Percentiles rank a stretch among this genome's conserved stretches.
Evolutionary conservation across 179 eudicot genomes (phyloP).

Genomic region (Kewa caespitosa): DNA sequence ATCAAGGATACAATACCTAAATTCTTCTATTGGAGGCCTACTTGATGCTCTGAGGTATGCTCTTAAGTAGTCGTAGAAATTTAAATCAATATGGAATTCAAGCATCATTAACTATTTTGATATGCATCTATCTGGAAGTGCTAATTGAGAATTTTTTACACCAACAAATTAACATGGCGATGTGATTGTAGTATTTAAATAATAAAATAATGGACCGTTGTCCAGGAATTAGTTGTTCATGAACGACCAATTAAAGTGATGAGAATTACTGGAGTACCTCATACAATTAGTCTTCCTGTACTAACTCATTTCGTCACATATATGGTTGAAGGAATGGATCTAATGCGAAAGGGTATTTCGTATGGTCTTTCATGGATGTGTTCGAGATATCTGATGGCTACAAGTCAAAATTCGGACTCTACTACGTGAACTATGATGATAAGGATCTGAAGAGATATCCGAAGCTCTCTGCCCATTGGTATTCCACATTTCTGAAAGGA

Average conservation of each 20-base stretch:
- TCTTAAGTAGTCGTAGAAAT: too few species aligned
- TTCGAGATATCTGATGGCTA: constrained; percentile 40
- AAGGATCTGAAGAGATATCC: constrained; percentile 41
- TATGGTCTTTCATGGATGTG: constrained; percentile 55
- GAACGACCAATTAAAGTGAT: too few species aligned
- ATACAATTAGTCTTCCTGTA: too few species aligned
- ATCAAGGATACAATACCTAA: constrained; percentile 38
- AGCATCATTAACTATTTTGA: neutral
- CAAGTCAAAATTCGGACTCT: constrained; percentile 34
- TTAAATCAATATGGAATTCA: too few species aligned
- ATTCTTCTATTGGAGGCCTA: constrained; percentile 37
- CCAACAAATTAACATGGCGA: too few species aligned
- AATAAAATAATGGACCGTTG: too few species aligned
- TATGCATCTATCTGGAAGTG: neutral
- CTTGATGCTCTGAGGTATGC: constrained; percentile 54
- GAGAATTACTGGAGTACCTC: too few species aligned
- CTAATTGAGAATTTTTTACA: neutral
- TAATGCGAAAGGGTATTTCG: constrained; percentile 51
- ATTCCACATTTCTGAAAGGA: constrained; percentile 48
- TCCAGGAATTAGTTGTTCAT: too few species aligned
- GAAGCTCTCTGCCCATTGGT: constrained; percentile 60
- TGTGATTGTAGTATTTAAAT: too few species aligned
- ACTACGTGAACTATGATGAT: constrained; percentile 53
- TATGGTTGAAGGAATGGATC: constrained; percentile 49
- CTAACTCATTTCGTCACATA: too few species aligned